Evolutionary conservation across 257 asterid genomes (phyloP).

Genomic region (Petunia axillaris): DNA sequence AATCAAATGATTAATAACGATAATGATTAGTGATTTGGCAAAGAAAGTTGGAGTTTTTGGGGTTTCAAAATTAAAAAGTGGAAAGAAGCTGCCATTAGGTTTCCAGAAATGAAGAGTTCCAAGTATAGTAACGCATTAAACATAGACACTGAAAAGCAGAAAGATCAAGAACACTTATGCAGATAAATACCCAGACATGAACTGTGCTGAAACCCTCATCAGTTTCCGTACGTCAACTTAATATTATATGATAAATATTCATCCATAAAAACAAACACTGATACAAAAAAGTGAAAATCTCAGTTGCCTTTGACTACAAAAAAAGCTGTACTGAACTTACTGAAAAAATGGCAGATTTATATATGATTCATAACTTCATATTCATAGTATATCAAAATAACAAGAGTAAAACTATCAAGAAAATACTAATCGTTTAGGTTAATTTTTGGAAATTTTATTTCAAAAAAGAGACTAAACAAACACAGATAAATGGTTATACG

Average conservation of each 20-base stretch:
- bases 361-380: no score
- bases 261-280: no score
- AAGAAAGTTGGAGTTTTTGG: neutral
- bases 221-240: neutral
- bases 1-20: no score
- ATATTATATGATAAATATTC: no score
- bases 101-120: constrained; percentile 39
- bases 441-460: neutral
- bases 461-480: neutral
- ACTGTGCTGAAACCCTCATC: neutral
- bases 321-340: no score
- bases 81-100: constrained; percentile 38
- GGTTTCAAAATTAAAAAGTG: neutral
- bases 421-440: no score
- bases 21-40: neutral
- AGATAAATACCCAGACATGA: constrained; percentile 41
- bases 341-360: no score
- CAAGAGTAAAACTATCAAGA: no score
- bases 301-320: no score
- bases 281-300: no score
- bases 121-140: constrained; percentile 36
- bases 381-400: no score
- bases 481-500: no score
- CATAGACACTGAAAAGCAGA: constrained; percentile 39
- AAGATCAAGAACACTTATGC: constrained; percentile 24